phyloP scores from a whole-genome alignment of 2,329 filamentous ascomycete species.

The Botryotinia narcissicola region DNA sequence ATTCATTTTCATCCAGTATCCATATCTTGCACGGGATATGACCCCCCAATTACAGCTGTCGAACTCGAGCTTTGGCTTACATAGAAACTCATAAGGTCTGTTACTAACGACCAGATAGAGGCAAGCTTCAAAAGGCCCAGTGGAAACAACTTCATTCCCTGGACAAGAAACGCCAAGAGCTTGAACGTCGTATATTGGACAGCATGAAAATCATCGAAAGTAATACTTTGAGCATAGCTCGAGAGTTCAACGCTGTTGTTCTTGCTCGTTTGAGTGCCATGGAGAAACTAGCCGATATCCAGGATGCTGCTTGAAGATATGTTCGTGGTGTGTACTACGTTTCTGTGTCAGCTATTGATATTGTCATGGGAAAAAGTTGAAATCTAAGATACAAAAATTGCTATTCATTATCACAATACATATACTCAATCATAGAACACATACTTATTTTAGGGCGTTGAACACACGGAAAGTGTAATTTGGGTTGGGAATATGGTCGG shows the following conservation, averaged over 20 bases:
- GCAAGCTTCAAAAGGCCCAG: slow-evolving; percentile 28
- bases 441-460: slow-evolving; percentile 26
- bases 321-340: neutral
- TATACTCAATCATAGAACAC: slow-evolving; percentile 23
- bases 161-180: slow-evolving; percentile 31
- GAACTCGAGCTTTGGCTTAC: neutral
- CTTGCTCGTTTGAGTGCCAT: slow-evolving; percentile 32
- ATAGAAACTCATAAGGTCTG: neutral
- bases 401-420: slow-evolving; percentile 32
- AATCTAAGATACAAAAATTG: slow-evolving; percentile 18
- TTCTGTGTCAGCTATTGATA: neutral
- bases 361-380: neutral
- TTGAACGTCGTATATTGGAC: slow-evolving; percentile 34
- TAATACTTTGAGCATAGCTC: slow-evolving; percentile 30
- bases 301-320: neutral
- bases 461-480: neutral
- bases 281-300: slow-evolving; percentile 9
- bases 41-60: too few species aligned
- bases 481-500: slow-evolving; percentile 12
- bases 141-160: slow-evolving; percentile 33
- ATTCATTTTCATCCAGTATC: neutral
- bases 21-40: neutral
- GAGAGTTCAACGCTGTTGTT: slow-evolving; percentile 33
- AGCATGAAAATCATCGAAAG: slow-evolving; percentile 34
- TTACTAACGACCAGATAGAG: slow-evolving; percentile 22